Conservation (phyloP, 2,329 filamentous ascomycete genomes). For the Fusarium humuli region DNA sequence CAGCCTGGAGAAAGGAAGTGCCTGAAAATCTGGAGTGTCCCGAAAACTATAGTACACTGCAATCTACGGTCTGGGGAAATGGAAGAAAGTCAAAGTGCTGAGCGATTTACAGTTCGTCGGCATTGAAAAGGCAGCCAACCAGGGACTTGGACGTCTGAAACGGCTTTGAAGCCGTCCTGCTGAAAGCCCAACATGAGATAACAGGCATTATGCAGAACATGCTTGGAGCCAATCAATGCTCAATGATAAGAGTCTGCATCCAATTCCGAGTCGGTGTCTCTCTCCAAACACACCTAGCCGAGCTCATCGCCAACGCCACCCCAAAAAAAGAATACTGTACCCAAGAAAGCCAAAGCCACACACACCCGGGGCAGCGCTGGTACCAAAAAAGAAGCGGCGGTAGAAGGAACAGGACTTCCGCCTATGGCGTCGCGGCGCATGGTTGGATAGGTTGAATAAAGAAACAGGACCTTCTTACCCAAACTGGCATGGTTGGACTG, state of each 20-base stretch:
- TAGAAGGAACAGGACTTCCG: conserved; percentile 24
- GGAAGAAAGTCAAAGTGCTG: conserved; percentile 42
- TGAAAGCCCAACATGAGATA: conserved; percentile 43
- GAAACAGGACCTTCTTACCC: conserved; percentile 35
- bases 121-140: conserved; percentile 18
- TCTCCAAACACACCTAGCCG: conserved; percentile 31
- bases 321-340: conserved; percentile 39
- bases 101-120: conserved; percentile 43
- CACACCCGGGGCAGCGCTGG: conserved; percentile 15
- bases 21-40: conserved; percentile 33
- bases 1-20: conserved; percentile 19
- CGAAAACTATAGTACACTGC: conserved; percentile 19
- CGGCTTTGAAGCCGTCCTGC: conserved; percentile 34
- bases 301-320: conserved; percentile 32
- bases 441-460: conserved; percentile 38
- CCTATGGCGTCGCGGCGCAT: conserved; percentile 22
- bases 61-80: conserved; percentile 43
- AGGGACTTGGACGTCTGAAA: conserved; percentile 28
- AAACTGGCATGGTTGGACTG: conserved; percentile 32
- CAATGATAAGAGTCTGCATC: conserved; percentile 48
- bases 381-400: conserved; percentile 30
- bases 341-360: conserved; percentile 30
- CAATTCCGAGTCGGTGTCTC: conserved; percentile 9
- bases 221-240: conserved; percentile 44
- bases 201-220: conserved; percentile 53